Conservation (phyloP, 495 filamentous ascomycete species). For the Neurospora intermedia region DNA sequence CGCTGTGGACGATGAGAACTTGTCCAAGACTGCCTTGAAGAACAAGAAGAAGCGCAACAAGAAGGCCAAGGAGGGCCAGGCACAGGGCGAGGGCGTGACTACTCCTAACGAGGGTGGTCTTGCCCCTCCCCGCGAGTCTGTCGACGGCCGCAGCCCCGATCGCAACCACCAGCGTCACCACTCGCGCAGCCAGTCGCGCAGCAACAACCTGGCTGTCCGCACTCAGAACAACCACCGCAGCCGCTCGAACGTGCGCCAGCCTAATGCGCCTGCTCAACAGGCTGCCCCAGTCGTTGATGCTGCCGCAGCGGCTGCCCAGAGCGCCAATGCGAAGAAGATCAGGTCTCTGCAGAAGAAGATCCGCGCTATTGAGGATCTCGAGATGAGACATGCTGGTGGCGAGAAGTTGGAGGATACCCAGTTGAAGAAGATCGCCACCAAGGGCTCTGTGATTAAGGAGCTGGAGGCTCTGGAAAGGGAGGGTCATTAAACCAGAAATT, state of each 20-base stretch:
- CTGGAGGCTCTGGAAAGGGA: conserved; percentile 43
- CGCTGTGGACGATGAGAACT: conserved; percentile 55
- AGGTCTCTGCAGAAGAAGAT: conserved; percentile 91
- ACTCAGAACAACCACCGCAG: conserved; percentile 34
- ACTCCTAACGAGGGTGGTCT: conserved; percentile 22
- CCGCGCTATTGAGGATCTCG: conserved; percentile 91
- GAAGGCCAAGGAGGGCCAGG: conserved; percentile 70
- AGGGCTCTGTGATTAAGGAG: conserved; percentile 71
- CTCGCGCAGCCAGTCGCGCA: conserved; percentile 45
- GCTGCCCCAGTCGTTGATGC: conserved; percentile 19
- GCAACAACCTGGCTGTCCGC: conserved; percentile 36
- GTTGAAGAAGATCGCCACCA: conserved; percentile 94
- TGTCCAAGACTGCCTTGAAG: conserved; percentile 83
- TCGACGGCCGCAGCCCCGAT: conserved; percentile 54
- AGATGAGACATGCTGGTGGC: conserved; percentile 85
- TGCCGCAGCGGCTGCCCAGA: conserved; percentile 42
- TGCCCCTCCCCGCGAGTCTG: conserved; percentile 30
- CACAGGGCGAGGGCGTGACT: conserved; percentile 17
- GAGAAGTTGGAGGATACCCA: conserved; percentile 98
- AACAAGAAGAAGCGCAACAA: conserved; percentile 99
- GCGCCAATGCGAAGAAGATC: conserved; percentile 66
- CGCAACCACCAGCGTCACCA: conserved; percentile 28
- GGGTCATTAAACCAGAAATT: not conserved
- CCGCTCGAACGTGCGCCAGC: conserved; percentile 18
- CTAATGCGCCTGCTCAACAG: conserved; percentile 16